A percentile compares a stretch with the other conserved stretches of the same genome.
Evolutionary conservation across 108 stramenopile species (phyloP).

Genomic region (Ochromonas danica): DNA sequence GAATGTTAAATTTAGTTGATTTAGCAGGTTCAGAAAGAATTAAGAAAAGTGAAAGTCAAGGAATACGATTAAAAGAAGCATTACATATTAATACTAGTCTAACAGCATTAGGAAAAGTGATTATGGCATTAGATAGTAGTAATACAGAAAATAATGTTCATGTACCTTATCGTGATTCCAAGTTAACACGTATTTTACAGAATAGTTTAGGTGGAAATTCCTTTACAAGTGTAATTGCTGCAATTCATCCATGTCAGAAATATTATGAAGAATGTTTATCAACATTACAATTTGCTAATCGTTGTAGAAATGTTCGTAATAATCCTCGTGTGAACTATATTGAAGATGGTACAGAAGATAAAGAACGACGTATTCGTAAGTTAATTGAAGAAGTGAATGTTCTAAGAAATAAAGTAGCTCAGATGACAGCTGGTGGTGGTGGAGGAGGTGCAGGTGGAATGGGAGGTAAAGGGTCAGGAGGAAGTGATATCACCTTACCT

Average conservation of each 20-base stretch:
- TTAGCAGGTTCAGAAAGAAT: slow-evolving; percentile 88
- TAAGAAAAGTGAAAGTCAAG: slow-evolving; percentile 73
- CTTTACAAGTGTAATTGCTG: slow-evolving; percentile 92
- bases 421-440: neutral
- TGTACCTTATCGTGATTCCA: slow-evolving; percentile 88
- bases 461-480: neutral
- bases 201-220: slow-evolving; percentile 91
- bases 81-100: slow-evolving; percentile 63
- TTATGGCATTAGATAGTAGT: slow-evolving; percentile 41
- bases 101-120: slow-evolving; percentile 61
- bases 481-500: neutral
- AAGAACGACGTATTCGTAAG: neutral
- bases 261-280: slow-evolving; percentile 91
- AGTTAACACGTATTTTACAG: slow-evolving; percentile 89
- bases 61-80: slow-evolving; percentile 53
- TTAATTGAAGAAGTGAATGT: neutral
- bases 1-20: slow-evolving; percentile 56
- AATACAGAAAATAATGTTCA: slow-evolving; percentile 57
- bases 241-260: slow-evolving; percentile 74
- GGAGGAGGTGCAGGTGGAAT: neutral
- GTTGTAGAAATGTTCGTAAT: slow-evolving; percentile 54
- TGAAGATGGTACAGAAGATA: slow-evolving; percentile 31
- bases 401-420: neutral
- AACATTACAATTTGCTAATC: slow-evolving; percentile 93
- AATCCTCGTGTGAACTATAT: slow-evolving; percentile 53